Evolutionary conservation across 805 yeast species (phyloP), one percentile per base, ranked within the genome.

Genomic region (Candida palmyrensis): DNA sequence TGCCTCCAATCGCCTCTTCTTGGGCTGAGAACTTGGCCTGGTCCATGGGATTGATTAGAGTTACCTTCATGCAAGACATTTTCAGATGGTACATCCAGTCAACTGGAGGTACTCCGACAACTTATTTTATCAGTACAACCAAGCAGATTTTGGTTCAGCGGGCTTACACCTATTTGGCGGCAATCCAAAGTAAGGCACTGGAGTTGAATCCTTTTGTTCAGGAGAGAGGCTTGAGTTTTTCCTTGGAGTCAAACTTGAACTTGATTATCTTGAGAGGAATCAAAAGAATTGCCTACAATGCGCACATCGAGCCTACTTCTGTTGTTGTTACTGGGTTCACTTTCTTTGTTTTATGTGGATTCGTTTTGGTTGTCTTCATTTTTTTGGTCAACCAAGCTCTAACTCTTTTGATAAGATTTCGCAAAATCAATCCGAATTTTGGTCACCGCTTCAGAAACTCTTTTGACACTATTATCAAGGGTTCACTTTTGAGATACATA

Each of bases 1-100:
- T 85, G 4, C 97, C 97, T 6, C 96, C 96, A 12, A 86, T 89
- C 49, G 96, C 95, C 6, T 72, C 83, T 9, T 79, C 95, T 7
- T 89, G 97, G 97, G 68, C 88, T 5, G 94, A 85, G 56, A 88
- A 89, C 51, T 67, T 89, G 49, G 88, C 87, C 18, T 89, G 97
- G 97, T 85, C 96, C 2, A 84, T 89, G 83, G 97, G 97, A 2
- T 68, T 89, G 39, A 85, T 89, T 45, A 68, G 81, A 53, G 73
- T 83, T 25, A 48, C 51, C 2, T 89, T 88, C 53, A 84, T 89
- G 95, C 96, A 89, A 59, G 64, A 76, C 39, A 79, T 84, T 41
- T 81, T 84, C 56, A 67, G 90, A 47, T 84, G 94, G 94, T 84
- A 79, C 47, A 75, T 84, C 27, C 88, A 84, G 53, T 62, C 92